Base-by-base conservation (phyloP, 257 asterid genomes). In the Leptodermis oblonga region DNA sequence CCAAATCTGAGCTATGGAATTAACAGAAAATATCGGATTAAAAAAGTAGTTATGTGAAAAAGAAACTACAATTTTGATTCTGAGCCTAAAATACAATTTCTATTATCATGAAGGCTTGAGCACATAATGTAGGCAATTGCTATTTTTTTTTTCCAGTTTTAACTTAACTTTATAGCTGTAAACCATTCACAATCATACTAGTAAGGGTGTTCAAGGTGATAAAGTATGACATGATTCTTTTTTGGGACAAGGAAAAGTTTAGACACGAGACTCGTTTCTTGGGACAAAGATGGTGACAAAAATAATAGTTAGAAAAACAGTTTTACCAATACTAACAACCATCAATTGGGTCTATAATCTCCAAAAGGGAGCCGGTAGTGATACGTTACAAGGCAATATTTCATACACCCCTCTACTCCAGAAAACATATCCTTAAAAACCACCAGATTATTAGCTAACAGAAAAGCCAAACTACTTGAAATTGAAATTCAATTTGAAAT, bases 1-100 rank as follows among this genome's bases (percentile, higher is more conserved):
- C 96, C 96, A 81, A 82, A 92, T 88, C 98, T 92, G 98, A 92
- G 96, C 98, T 92, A 92, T 80, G 92, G 87, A 86, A 77, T 84
- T 86, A 81, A 79, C 72, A 74, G 72, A 79, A 70, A 68, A 72
- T 71, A 74, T 81, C 64, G 78, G 75, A 79, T 71, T 80, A 79
- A 72, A 73, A 80, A 36, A 75, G 76, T 30, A 30, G 53, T 45
- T 64, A 39, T 61, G 77, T 9, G 34, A 68, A 45, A 41, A 41
- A 42, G 62, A 33, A 67, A 46, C 22, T 23, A 53, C 46, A 65
- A 45, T 12, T 64, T 41, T 41, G 25, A 4, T 62, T 67, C 9
- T 67, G 43, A 58, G 43, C 28, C 51, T 55, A 22, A 65, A 22
- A 52, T n/a, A n/a, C n/a, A n/a, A n/a, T n/a, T n/a, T n/a, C n/a